phyloP scores from a whole-genome alignment of 2,329 filamentous ascomycete species.

The Trichocomaceae sp. region DNA sequence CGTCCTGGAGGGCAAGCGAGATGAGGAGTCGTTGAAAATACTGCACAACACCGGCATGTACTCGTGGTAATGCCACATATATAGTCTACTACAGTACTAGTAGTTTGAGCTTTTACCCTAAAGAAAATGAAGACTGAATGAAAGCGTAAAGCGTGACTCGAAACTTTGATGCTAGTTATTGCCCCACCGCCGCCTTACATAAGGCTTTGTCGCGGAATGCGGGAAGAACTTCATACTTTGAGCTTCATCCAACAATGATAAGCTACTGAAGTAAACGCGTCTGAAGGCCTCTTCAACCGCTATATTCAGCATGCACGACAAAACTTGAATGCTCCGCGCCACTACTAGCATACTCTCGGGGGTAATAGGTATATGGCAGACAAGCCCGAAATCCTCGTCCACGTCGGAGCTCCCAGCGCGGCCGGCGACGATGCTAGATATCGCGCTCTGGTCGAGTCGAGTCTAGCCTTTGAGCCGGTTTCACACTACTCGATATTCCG shows the following conservation, averaged over 20 bases:
- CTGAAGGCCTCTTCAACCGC: neutral
- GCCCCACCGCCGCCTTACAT: too few relatives aligned
- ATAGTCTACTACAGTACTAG: too few relatives aligned
- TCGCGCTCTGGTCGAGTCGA: conserved; percentile 32
- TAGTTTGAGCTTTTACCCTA: too few relatives aligned
- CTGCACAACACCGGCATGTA: conserved; percentile 15
- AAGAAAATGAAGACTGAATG: too few relatives aligned
- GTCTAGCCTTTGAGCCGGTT: conserved; percentile 28
- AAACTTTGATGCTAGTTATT: too few relatives aligned
- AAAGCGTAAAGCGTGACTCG: too few relatives aligned
- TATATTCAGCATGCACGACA: neutral
- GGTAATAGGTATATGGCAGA: conserved; percentile 8
- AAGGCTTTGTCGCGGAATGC: too few relatives aligned
- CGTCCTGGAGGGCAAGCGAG: conserved; percentile 14
- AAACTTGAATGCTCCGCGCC: neutral
- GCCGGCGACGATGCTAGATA: conserved; percentile 34
- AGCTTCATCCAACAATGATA: too few relatives aligned
- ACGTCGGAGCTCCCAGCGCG: conserved; percentile 35
- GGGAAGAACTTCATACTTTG: too few relatives aligned
- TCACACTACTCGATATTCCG: conserved; percentile 18
- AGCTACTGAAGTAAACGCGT: neutral
- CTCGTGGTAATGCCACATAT: conserved; percentile 14
- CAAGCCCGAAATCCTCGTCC: conserved; percentile 34
- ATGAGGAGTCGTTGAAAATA: conserved; percentile 10
- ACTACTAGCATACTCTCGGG: neutral